Base-by-base conservation (phyloP, 805 yeast species). In the Teunomyces stri region DNA sequence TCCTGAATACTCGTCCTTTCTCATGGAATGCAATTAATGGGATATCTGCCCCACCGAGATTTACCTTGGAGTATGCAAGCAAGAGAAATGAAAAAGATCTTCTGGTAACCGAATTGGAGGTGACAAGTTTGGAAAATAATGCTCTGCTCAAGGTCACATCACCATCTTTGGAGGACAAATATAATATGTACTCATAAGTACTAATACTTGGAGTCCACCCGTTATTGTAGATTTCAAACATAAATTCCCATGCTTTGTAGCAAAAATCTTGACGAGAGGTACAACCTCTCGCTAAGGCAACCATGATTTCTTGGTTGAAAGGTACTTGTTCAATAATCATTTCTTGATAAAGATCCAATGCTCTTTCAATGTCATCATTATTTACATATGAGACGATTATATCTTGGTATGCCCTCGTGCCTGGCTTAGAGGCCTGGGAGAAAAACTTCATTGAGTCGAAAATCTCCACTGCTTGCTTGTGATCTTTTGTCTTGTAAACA, bases 361-460 rank as follows among this genome's bases (percentile, higher is more conserved):
- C 95, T 53, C 78, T 83, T 50, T 89, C 91, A 11, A 87, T 71
- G 46, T 87, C 79, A 42, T 79, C 74, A 46, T 80, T 75, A 51
- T 78, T 78, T 3, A 84, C 79, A 51, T 87, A 82, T 6, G 88
- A 71, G 9, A 82, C 74, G 10, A 92, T 79, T 72, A 90, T 80
- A 5, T 86, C 79, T 48, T 84, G 82, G 63, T 90, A 94, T 1
- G 90, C 80, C 13, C 68, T 65, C 0, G 79, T 58, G 42, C 82
- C 86, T 0, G 98, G 97, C 43, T 80, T 76, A 12, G 90, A 81
- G 22, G 72, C 69, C 4, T 72, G 58, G 0, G 94, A 81, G 54
- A 85, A 63, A 61, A 88, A 92, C 60, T 89, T 92, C 90, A 94
- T 82, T 51, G 89, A 81, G 53, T 85, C 89, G 65, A 94, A 94